phyloP scores from a whole-genome alignment of 2,329 filamentous ascomycete species.

The Trichoderma koningii region DNA sequence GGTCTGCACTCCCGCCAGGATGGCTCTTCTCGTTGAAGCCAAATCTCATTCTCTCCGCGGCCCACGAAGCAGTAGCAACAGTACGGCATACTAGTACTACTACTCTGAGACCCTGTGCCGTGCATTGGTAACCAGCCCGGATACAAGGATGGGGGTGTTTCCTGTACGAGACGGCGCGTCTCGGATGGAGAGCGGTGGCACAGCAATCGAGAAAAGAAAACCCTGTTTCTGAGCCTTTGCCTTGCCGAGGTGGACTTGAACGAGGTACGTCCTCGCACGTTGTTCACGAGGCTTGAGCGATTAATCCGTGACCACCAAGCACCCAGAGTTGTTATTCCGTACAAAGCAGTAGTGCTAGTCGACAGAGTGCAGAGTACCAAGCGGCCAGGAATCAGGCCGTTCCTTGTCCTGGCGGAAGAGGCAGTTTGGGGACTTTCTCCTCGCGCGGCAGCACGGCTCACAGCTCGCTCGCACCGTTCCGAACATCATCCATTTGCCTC shows the following conservation, averaged over 20 bases:
- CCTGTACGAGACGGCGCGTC: neutral
- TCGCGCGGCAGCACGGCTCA: constrained; percentile 3
- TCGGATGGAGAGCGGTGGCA: neutral
- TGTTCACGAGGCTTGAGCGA: neutral
- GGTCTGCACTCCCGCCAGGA: constrained; percentile 13
- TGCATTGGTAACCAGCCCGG: neutral
- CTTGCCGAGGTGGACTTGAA: neutral
- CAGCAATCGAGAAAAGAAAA: constrained; percentile 5
- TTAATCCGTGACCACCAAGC: neutral
- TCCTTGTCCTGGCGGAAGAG: neutral
- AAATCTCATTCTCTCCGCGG: constrained; percentile 12
- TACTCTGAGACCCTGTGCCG: neutral
- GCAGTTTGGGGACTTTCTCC: neutral
- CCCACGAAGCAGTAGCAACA: neutral
- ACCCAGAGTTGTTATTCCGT: neutral
- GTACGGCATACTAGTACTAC: neutral
- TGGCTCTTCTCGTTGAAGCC: neutral
- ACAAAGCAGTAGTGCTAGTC: no score
- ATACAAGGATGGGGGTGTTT: neutral
- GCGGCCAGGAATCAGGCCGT: neutral
- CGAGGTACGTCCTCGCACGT: neutral
- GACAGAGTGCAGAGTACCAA: neutral
- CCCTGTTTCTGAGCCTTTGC: constrained; percentile 2
- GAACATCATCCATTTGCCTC: neutral
- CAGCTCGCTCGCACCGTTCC: constrained; percentile 5